These are phyloP conservation scores for Globisporangium abappressorium DNA, from an alignment of 352 stramenopile genomes.

Conservation along the genomic window DNA sequence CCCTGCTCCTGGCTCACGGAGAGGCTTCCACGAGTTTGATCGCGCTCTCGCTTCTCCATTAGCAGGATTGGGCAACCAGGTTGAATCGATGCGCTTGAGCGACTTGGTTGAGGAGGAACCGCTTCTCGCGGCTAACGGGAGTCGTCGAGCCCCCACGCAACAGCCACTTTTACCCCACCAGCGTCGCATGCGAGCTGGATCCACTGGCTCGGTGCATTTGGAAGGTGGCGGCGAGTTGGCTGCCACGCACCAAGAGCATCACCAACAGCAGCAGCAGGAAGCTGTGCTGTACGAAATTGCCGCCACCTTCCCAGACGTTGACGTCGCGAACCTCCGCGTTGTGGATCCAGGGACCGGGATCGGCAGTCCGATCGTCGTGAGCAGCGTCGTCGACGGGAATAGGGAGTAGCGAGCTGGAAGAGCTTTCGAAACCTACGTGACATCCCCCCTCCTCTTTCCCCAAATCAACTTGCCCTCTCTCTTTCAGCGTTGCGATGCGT, in stretches of 20 bases:
- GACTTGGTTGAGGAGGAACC: slow-evolving; percentile 16
- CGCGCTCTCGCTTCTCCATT: background rate
- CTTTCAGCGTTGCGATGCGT: background rate
- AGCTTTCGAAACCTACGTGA: background rate
- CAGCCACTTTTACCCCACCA: slow-evolving; percentile 3
- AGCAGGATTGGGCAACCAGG: slow-evolving; percentile 1
- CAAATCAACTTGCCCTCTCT: slow-evolving; percentile 5
- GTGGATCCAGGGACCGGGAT: background rate
- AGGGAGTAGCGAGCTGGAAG: background rate
- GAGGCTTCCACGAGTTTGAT: background rate
- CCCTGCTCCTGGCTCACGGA: background rate
- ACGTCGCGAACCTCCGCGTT: background rate
- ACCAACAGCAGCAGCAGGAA: slow-evolving; percentile 10
- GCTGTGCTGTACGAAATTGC: slow-evolving; percentile 25
- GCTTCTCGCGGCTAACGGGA: background rate
- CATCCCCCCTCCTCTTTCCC: background rate
- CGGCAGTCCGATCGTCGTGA: slow-evolving; percentile 9
- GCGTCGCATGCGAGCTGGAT: slow-evolving; percentile 1
- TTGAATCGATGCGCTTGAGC: slow-evolving; percentile 3
- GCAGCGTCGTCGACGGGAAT: slow-evolving; percentile 1
- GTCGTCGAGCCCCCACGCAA: background rate
- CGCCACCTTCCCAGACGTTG: slow-evolving; percentile 24
- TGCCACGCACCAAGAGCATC: slow-evolving; percentile 14
- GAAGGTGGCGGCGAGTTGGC: background rate
- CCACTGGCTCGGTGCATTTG: background rate